A percentile compares a stretch with the other conserved stretches of the same genome.
Evolutionary conservation across 2,329 filamentous ascomycete species (phyloP).

Genomic region (Fusarium ambrosium): DNA sequence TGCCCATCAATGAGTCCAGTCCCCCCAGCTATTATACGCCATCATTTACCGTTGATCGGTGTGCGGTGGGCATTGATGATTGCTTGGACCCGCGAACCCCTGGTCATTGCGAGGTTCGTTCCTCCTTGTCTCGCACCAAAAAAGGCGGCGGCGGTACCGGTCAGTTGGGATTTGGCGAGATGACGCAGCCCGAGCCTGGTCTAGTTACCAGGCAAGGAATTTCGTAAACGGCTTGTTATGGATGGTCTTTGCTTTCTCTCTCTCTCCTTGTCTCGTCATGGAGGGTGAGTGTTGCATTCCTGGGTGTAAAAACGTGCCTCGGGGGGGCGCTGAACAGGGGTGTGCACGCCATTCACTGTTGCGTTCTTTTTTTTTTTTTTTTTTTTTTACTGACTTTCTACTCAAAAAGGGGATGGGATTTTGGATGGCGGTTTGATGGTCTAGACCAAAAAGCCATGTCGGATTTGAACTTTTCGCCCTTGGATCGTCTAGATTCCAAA

Average conservation of each 20-base stretch:
- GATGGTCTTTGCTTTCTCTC: not conserved
- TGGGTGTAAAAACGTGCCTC: not conserved
- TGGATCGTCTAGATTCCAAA: constrained; percentile 4
- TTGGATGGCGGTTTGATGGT: not conserved
- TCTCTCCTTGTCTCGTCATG: not conserved
- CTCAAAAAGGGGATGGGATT: not conserved
- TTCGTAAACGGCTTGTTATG: constrained; percentile 11
- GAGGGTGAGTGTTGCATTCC: constrained; percentile 1
- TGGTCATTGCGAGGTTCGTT: not conserved
- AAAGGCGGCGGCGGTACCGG: constrained; percentile 27
- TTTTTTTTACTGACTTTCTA: no score
- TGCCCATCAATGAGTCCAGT: not conserved
- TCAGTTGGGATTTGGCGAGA: constrained; percentile 41
- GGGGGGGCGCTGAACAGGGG: not conserved
- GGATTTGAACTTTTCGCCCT: not conserved
- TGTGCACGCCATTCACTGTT: not conserved
- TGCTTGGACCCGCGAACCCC: not conserved
- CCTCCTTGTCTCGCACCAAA: constrained; percentile 1
- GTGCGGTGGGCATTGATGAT: not conserved
- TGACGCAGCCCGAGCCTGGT: constrained; percentile 5
- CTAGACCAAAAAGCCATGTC: not conserved
- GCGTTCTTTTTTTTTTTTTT: not conserved
- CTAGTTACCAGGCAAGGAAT: constrained; percentile 15
- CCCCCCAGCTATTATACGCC: constrained; percentile 3
- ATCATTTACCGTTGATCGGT: constrained; percentile 14